Evolutionary conservation across 768 basidiomycete species (phyloP), one percentile per base, ranked within the genome.

Genomic region (Hericium alpestre): DNA sequence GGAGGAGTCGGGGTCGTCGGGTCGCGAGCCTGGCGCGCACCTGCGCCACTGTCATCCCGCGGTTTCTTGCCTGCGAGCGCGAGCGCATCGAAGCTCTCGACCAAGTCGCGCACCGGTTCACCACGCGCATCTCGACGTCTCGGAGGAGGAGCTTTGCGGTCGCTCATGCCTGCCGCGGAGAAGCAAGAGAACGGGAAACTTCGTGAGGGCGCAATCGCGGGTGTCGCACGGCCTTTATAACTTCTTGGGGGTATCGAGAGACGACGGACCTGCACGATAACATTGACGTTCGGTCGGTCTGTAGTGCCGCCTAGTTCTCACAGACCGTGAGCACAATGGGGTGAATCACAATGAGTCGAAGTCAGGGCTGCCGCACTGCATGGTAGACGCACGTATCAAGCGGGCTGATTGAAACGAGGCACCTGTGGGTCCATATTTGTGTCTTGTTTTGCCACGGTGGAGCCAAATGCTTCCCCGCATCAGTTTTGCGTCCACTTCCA

Each of bases 11-110:
- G 40, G 1, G 40, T 15, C 50, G 23, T 16, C 23, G 20, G 49
- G 2, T 12, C 40, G 1, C 11, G 51, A n/a, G 25, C 32, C 10
- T 11, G 25, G 20, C 25, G 38, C 38, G 38, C 61, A 16, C 32
- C 20, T 25, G 52, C 15, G 20, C 11, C 16, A 16, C 20, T 20
- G 16, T 25, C 27, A 48, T 16, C 25, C 23, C 20, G 52, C 12
- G 32, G 38, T 10, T 38, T 56, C 27, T 64, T 63, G 40, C 63
- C 66, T 1, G 65, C 60, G 1, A 76, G 64, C 2, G 70, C 61
- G 38, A 74, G 64, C 2, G 71, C 66, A 7, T 70, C 58, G 54
- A 76, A 70, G 54, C 63, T 56, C 53, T 69, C 61, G 32, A 72
- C 59, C 56, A 77, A 65, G 54, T 71, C 64, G 58, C 20, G 57